phyloP scores from a whole-genome alignment of 371 early-diverging fungal genomes.

The Neoconidiobolus thromboides region DNA sequence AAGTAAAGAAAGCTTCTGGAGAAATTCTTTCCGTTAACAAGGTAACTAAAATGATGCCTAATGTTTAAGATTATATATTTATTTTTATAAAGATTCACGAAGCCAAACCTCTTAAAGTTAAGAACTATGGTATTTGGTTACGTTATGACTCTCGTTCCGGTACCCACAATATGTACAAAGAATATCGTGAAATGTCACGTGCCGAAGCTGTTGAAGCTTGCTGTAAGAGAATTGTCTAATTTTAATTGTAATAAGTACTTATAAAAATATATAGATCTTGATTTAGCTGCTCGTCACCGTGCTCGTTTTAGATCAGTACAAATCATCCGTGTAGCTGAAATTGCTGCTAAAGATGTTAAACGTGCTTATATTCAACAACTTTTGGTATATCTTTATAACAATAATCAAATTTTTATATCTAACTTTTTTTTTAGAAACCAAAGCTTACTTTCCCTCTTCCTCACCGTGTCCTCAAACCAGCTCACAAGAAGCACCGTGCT shows the following conservation, averaged over 20 bases:
- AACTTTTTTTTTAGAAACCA: slow-evolving; percentile 15
- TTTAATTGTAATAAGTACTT: not conserved
- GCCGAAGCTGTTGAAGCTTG: slow-evolving; percentile 85
- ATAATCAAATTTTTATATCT: not conserved
- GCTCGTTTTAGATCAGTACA: slow-evolving; percentile 95
- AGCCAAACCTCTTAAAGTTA: slow-evolving; percentile 82
- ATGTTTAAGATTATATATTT: no score
- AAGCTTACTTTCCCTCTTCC: slow-evolving; percentile 95
- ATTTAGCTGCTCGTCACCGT: slow-evolving; percentile 98
- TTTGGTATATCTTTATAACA: slow-evolving; percentile 18
- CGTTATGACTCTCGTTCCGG: slow-evolving; percentile 98
- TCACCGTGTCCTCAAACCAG: slow-evolving; percentile 75
- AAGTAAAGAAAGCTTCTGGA: slow-evolving; percentile 97
- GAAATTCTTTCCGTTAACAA: slow-evolving; percentile 95
- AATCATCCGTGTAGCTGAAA: slow-evolving; percentile 91
- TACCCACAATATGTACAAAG: slow-evolving; percentile 99
- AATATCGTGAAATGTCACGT: slow-evolving; percentile 96
- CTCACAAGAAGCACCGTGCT: slow-evolving; percentile 42
- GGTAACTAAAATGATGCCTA: slow-evolving; percentile 18
- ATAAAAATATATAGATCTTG: slow-evolving; percentile 50
- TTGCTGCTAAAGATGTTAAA: slow-evolving; percentile 77
- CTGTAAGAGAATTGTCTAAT: slow-evolving; percentile 29
- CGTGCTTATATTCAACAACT: slow-evolving; percentile 96
- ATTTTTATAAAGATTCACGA: slow-evolving; percentile 57
- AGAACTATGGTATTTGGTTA: slow-evolving; percentile 99